These are phyloP conservation scores for Cucurbitaria berberidis DNA, from an alignment of 2,329 filamentous ascomycete genomes.

Conservation along the genomic window DNA sequence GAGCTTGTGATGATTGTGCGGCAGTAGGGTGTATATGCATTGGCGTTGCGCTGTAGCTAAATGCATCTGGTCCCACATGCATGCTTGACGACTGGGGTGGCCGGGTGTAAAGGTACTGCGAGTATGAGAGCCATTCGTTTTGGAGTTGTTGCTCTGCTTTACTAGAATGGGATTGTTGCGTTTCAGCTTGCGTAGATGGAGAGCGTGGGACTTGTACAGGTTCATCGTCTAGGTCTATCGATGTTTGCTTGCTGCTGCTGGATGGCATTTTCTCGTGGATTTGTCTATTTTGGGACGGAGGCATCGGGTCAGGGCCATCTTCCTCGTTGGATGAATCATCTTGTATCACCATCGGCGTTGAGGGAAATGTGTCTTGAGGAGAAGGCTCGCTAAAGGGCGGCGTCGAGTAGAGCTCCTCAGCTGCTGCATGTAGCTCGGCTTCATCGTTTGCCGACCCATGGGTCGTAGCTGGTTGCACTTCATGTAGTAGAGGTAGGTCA, in stretches of 20 bases:
- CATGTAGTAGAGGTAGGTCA: background rate
- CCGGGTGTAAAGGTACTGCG: conserved; percentile 32
- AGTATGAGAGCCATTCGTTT: conserved; percentile 39
- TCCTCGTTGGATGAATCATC: conserved; percentile 30
- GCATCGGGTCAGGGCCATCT: conserved; percentile 4
- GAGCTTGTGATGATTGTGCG: conserved; percentile 1
- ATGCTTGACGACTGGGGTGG: conserved; percentile 35
- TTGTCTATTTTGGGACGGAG: conserved; percentile 4
- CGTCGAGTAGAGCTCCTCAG: conserved; percentile 17
- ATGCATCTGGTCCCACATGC: conserved; percentile 30
- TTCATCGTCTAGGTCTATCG: conserved; percentile 24
- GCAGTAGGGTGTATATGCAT: conserved; percentile 1
- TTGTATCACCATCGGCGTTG: conserved; percentile 34
- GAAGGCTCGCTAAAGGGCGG: conserved; percentile 12
- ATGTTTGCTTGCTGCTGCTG: conserved; percentile 10
- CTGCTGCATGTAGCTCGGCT: background rate
- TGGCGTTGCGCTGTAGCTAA: conserved; percentile 37
- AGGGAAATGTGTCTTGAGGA: conserved; percentile 25
- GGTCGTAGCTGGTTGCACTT: background rate
- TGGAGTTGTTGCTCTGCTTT: conserved; percentile 44
- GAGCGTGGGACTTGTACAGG: conserved; percentile 34
- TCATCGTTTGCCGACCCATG: background rate
- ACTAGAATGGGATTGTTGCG: conserved; percentile 38
- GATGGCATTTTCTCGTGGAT: conserved; percentile 4
- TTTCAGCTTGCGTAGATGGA: conserved; percentile 24